Base-by-base conservation (phyloP, 495 filamentous ascomycete species). In the Penicillium daleae region DNA sequence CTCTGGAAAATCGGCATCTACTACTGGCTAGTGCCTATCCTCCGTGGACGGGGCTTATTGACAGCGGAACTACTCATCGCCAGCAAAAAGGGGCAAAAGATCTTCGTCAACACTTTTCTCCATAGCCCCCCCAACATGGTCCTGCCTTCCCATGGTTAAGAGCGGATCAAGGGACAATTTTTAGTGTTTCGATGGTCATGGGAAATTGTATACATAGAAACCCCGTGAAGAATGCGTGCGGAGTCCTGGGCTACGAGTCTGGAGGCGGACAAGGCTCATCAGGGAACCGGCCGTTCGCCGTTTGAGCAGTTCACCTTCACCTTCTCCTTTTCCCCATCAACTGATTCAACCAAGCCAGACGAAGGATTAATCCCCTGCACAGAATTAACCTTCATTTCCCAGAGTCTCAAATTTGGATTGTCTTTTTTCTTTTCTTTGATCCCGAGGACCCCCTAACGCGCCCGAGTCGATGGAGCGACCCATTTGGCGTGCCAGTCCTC, bases 31-130 rank as follows among this genome's bases (percentile, higher is more conserved):
- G 13, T 50, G 13, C 29, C 0, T 7, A 50, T n/a, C 17, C 22
- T 29, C 46, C 22, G 21, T 27, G 17, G 12, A 50, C 22, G 46
- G 46, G 6, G n/a, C n/a, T n/a, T n/a, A 29, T 50, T 50, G 46
- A 50, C 24, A 27, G 46, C 46, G 22, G 46, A 29, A 50, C 19
- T 22, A 21, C 46, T 50, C 46, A 50, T 29, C 46, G 42, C 46
- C 24, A 50, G 46, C 22, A 27, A 27, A 50, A 50, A 50, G 46
- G 46, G 24, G 46, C 46, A 29, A 50, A 26, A 52, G 57, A 52
- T 52, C 46, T 51, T 39, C 44, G 35, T 51, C 44, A 60, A 15
- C 21, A 17, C 46, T 8, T 26, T n/a, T 29, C 22, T 50, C 46
- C 46, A 50, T 50, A 27, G 10, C 9, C 46, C 22, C 33, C 39